Conservation (phyloP, 2,329 filamentous ascomycete species). For the Didymella pinodella region DNA sequence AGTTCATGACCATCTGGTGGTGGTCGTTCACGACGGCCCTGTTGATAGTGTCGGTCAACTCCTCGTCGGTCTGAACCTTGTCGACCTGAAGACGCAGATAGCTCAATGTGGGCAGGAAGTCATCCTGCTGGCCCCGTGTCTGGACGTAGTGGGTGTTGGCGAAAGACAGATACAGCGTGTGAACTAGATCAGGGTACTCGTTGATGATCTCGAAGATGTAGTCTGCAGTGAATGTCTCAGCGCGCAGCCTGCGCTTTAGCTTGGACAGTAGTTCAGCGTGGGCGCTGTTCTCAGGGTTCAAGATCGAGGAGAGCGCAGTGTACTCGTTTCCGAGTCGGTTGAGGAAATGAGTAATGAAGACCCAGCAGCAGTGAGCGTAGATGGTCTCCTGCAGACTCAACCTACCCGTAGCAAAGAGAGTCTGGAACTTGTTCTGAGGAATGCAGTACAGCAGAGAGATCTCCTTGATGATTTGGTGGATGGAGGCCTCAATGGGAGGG, state of each 20-base stretch:
- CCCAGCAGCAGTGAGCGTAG: constrained; percentile 96
- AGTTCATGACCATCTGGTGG: constrained; percentile 96
- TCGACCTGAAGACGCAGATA: constrained; percentile 72
- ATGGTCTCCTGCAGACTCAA: constrained; percentile 96
- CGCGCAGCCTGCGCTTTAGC: constrained; percentile 92
- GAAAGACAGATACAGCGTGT: constrained; percentile 88
- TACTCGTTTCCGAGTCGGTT: constrained; percentile 95
- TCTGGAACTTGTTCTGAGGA: constrained; percentile 95
- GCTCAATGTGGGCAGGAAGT: constrained; percentile 74
- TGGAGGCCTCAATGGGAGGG: constrained; percentile 90
- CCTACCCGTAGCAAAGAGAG: constrained; percentile 82
- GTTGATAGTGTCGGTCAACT: constrained; percentile 51
- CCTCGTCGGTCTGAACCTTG: constrained; percentile 59
- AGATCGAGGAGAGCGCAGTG: constrained; percentile 79
- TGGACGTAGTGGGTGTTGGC: constrained; percentile 84
- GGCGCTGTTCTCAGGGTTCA: constrained; percentile 81
- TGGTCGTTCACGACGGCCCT: constrained; percentile 75
- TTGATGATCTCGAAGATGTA: constrained; percentile 98
- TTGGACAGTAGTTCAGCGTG: constrained; percentile 90
- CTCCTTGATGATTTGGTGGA: constrained; percentile 99
- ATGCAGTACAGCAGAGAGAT: constrained; percentile 97
- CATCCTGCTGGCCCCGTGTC: constrained; percentile 68
- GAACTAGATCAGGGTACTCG: constrained; percentile 85
- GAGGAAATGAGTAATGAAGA: constrained; percentile 97
- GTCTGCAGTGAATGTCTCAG: constrained; percentile 96